These are phyloP conservation scores for Citeromyces matritensis DNA, from an alignment of 805 yeast genomes.

Conservation along the genomic window DNA sequence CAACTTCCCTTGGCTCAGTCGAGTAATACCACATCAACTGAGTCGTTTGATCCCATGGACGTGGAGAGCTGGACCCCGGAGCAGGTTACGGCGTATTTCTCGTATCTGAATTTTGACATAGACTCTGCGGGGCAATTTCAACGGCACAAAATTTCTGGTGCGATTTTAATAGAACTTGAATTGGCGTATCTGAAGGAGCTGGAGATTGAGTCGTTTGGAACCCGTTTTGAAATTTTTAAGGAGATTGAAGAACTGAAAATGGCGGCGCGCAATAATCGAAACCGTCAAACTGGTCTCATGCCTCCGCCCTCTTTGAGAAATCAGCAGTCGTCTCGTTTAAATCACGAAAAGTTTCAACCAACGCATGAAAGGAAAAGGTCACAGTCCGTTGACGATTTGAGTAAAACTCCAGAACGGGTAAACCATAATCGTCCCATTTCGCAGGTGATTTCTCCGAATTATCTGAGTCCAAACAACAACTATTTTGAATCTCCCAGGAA, in stretches of 20 bases:
- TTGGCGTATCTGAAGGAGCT: constrained; percentile 78
- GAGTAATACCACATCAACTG: background rate
- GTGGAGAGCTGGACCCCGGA: constrained; percentile 69
- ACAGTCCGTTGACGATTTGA: constrained; percentile 30
- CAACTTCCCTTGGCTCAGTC: background rate
- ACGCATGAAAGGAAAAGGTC: constrained; percentile 32
- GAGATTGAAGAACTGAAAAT: constrained; percentile 61
- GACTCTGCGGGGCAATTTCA: constrained; percentile 68
- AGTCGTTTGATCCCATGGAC: constrained; percentile 24
- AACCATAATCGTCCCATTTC: background rate
- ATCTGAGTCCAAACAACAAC: constrained; percentile 7
- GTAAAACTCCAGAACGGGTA: constrained; percentile 3
- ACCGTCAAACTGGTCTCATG: constrained; percentile 12
- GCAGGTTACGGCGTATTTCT: constrained; percentile 72
- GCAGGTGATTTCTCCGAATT: constrained; percentile 1
- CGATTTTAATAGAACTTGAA: constrained; percentile 74
- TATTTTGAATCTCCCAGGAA: constrained; percentile 50
- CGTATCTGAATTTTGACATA: constrained; percentile 55
- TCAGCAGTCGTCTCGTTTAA: constrained; percentile 2
- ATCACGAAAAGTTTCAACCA: constrained; percentile 2
- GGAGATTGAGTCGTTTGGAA: constrained; percentile 87
- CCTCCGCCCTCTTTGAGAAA: constrained; percentile 20
- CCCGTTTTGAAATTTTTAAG: constrained; percentile 81
- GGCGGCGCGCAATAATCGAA: constrained; percentile 7
- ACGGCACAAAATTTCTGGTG: constrained; percentile 80